phyloP scores from a whole-genome alignment of 2,329 filamentous ascomycete genomes.

The Ophiocordyceps camponoti-leonardi region DNA sequence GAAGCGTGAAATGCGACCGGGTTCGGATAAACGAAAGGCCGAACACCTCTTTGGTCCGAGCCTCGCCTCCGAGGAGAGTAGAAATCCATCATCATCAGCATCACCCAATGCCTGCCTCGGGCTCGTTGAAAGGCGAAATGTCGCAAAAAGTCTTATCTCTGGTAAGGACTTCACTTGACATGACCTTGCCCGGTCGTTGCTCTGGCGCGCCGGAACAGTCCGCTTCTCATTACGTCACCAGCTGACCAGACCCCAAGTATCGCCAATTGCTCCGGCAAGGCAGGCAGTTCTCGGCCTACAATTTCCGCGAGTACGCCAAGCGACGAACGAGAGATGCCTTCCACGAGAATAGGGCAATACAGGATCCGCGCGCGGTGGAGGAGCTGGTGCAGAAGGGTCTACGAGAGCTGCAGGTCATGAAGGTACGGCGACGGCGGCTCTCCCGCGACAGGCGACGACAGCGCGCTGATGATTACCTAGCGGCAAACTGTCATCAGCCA shows the following conservation, averaged over 20 bases:
- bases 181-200: not conserved
- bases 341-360: constrained; percentile 56
- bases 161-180: constrained; percentile 14
- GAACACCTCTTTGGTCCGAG: not conserved
- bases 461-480: constrained; percentile 26
- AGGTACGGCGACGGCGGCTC: constrained; percentile 37
- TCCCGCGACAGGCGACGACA: constrained; percentile 1
- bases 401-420: constrained; percentile 74
- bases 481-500: constrained; percentile 89
- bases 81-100: not conserved
- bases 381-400: constrained; percentile 79
- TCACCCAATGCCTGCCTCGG: constrained; percentile 19
- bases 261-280: constrained; percentile 80
- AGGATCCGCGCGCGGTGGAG: constrained; percentile 63
- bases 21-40: not conserved
- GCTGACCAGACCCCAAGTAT: constrained; percentile 42
- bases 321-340: constrained; percentile 85
- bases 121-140: constrained; percentile 31
- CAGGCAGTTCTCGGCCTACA: constrained; percentile 80
- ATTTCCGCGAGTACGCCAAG: constrained; percentile 93
- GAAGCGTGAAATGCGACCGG: not conserved
- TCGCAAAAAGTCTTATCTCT: constrained; percentile 40
- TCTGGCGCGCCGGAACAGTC: not conserved
- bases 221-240: not conserved
- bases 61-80: not conserved